A percentile compares a stretch with the other conserved stretches of the same genome.
phyloP scores from a whole-genome alignment of 495 filamentous ascomycete genomes.

The Penicillium cataractarum region DNA sequence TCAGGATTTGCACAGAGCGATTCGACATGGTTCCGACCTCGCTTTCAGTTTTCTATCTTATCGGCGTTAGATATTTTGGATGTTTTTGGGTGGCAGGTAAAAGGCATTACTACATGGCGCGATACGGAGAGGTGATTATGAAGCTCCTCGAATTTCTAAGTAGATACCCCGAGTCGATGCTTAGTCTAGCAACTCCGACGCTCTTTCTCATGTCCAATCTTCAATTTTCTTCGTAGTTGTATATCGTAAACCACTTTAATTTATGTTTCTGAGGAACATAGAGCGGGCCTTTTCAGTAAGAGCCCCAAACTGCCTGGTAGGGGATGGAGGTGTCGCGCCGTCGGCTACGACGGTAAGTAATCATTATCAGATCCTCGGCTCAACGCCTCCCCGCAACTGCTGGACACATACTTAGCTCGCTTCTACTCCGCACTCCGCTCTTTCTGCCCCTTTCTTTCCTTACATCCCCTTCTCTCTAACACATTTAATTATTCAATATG shows the following conservation, averaged over 20 bases:
- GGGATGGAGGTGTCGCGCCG: constrained; percentile 8
- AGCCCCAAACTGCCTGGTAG: constrained; percentile 16
- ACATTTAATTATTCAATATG: constrained; percentile 31
- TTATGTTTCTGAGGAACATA: background rate
- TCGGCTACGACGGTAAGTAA: constrained; percentile 27
- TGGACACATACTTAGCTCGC: constrained; percentile 22
- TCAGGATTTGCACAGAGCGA: constrained; percentile 29
- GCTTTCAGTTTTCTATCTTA: constrained; percentile 34
- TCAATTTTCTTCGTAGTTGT: constrained; percentile 1
- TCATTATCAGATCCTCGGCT: constrained; percentile 40
- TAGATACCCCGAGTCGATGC: constrained; percentile 59
- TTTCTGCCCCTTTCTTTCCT: background rate
- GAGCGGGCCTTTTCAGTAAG: background rate
- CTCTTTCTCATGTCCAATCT: constrained; percentile 35
- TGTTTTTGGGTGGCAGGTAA: constrained; percentile 42
- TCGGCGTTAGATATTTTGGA: constrained; percentile 39
- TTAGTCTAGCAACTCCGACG: constrained; percentile 50
- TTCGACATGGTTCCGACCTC: constrained; percentile 29
- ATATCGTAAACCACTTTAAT: background rate
- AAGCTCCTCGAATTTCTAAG: constrained; percentile 56
- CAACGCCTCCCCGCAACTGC: constrained; percentile 31
- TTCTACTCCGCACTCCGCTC: constrained; percentile 1
- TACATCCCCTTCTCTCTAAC: background rate
- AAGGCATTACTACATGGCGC: constrained; percentile 52
- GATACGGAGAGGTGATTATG: constrained; percentile 51